phyloP scores from a whole-genome alignment of 495 filamentous ascomycete species.

The Trypethelium eluteriae region DNA sequence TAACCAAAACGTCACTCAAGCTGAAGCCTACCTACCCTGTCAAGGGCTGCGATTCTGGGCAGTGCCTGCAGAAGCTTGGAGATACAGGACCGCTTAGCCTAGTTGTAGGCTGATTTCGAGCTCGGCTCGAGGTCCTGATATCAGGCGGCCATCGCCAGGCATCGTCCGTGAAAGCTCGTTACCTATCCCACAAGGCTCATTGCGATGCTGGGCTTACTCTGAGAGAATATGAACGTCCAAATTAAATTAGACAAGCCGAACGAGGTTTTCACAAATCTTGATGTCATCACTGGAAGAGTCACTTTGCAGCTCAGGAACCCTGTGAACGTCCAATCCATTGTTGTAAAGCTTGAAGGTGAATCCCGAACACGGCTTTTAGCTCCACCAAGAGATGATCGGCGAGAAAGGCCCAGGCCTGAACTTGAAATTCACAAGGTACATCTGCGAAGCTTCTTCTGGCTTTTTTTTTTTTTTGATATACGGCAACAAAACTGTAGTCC shows the following conservation, averaged over 20 bases:
- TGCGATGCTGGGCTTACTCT: not conserved
- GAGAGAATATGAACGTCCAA: slow-evolving; percentile 60
- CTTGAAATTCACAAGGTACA: slow-evolving; percentile 72
- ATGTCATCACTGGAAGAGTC: slow-evolving; percentile 64
- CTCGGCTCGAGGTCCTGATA: not conserved
- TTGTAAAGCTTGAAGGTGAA: slow-evolving; percentile 93
- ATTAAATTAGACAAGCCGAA: slow-evolving; percentile 63
- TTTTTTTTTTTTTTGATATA: not conserved
- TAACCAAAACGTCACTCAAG: slow-evolving; percentile 6
- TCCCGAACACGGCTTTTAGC: slow-evolving; percentile 55
- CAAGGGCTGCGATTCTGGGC: not conserved
- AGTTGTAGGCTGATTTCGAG: not conserved
- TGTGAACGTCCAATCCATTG: slow-evolving; percentile 64
- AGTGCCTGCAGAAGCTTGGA: slow-evolving; percentile 4
- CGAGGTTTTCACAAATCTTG: slow-evolving; percentile 70
- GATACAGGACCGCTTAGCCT: not conserved
- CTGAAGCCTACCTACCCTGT: not conserved
- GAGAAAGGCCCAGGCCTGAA: slow-evolving; percentile 52
- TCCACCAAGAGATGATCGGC: slow-evolving; percentile 37
- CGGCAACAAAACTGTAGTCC: not conserved
- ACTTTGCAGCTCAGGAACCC: slow-evolving; percentile 56
- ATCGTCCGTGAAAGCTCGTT: not conserved
- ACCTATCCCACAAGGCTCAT: not conserved
- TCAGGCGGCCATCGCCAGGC: not conserved
- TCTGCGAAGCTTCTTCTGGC: not conserved